phyloP scores from a whole-genome alignment of 306 rosid genomes.

The Begonia peltatifolia region DNA sequence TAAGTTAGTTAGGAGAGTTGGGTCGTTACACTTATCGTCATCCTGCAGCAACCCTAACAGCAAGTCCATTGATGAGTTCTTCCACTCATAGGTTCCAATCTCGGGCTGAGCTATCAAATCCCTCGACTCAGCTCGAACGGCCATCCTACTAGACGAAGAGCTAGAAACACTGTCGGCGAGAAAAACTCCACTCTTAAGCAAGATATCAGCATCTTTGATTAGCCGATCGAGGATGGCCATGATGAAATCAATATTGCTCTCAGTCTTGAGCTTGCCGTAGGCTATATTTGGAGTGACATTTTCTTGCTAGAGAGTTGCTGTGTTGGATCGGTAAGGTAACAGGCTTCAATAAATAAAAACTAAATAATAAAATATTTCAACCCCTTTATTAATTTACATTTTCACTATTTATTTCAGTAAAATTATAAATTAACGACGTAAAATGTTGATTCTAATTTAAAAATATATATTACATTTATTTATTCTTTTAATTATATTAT shows the following conservation, averaged over 20 bases:
- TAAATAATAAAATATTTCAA: no score
- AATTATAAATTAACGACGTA: no score
- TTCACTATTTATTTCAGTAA: no score
- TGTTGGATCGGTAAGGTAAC: no score
- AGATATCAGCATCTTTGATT: slow-evolving; percentile 50
- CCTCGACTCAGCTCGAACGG: slow-evolving; percentile 50
- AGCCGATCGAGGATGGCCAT: slow-evolving; percentile 50
- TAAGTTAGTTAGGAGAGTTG: no score
- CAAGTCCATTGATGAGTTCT: slow-evolving; percentile 46
- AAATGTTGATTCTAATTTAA: no score
- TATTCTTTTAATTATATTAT: no score
- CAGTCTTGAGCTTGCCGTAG: slow-evolving; percentile 74
- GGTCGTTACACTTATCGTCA: no score
- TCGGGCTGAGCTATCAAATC: slow-evolving; percentile 58
- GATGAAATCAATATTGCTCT: slow-evolving; percentile 62
- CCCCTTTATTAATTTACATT: no score
- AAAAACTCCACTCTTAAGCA: slow-evolving; percentile 63
- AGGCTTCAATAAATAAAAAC: no score
- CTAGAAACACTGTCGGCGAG: slow-evolving; percentile 21
- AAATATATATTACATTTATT: no score
- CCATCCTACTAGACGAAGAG: slow-evolving; percentile 41
- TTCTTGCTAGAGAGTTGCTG: slow-evolving; percentile 27
- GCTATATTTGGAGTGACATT: slow-evolving; percentile 27
- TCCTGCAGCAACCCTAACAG: slow-evolving; percentile 32
- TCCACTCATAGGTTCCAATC: slow-evolving; percentile 49